A percentile compares a stretch with the other conserved stretches of the same genome.
These are phyloP conservation scores for Penicillium sp. DNA, from an alignment of 2,329 filamentous ascomycete species.

Conservation along the genomic window DNA sequence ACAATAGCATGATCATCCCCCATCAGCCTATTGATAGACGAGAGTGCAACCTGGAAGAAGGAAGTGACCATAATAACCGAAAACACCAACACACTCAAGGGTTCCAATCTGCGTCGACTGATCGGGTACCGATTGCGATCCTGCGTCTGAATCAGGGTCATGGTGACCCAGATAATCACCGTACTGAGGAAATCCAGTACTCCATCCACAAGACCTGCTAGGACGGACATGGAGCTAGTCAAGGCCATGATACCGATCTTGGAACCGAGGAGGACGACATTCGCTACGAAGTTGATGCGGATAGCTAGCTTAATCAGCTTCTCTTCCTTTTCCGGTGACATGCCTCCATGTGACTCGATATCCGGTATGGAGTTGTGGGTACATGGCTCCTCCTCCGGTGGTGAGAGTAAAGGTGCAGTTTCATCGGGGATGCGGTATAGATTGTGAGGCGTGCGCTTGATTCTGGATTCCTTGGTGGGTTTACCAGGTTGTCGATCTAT, in stretches of 20 bases:
- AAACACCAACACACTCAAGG: conserved; percentile 65
- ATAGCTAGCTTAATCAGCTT: conserved; percentile 83
- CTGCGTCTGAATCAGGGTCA: conserved; percentile 58
- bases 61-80: conserved; percentile 67
- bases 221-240: conserved; percentile 67
- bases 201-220: conserved; percentile 66
- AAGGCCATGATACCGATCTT: conserved; percentile 77
- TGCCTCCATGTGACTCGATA: conserved; percentile 43
- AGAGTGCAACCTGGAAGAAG: conserved; percentile 61
- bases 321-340: conserved; percentile 66
- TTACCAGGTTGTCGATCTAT: conserved; percentile 40
- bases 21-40: conserved; percentile 59
- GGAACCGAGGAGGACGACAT: conserved; percentile 69
- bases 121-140: conserved; percentile 65
- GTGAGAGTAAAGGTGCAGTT: conserved; percentile 25
- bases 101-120: conserved; percentile 63
- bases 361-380: conserved; percentile 40
- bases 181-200: conserved; percentile 68
- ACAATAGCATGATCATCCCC: conserved; percentile 66
- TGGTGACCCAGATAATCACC: conserved; percentile 62
- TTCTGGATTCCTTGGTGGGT: conserved; percentile 44
- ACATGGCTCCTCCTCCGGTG: conserved; percentile 62
- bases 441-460: conserved; percentile 80
- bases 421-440: conserved; percentile 68
- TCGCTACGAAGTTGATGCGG: conserved; percentile 79